Percentiles rank a stretch among this genome's conserved stretches.
Conservation (phyloP, 208 protist species). For the Balamuthia mandrillaris region DNA sequence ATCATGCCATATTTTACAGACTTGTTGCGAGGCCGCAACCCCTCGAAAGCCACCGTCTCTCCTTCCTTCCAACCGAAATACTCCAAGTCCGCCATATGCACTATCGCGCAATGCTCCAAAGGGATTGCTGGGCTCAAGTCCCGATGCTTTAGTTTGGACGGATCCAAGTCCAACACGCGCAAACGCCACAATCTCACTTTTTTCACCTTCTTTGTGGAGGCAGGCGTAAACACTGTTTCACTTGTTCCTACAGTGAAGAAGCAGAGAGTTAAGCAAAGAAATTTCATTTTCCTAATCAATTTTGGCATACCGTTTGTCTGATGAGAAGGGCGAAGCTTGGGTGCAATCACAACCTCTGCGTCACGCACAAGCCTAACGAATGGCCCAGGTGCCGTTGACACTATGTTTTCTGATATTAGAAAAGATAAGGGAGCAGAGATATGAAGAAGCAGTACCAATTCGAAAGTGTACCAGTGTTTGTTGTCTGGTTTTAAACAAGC, state of each 20-base stretch:
- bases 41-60: neutral
- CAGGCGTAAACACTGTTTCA: neutral
- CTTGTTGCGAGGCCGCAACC: neutral
- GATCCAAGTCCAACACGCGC: neutral
- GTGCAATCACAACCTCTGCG: conserved; percentile 46
- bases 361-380: conserved; percentile 2
- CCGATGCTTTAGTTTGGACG: too few species aligned
- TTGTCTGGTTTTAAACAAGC: too few species aligned
- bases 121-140: neutral
- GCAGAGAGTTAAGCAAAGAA: neutral
- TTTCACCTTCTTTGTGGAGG: neutral
- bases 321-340: conserved; percentile 36
- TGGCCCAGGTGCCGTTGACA: neutral
- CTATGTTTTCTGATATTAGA: neutral
- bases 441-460: neutral
- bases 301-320: neutral
- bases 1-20: neutral
- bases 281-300: neutral
- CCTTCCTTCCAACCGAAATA: neutral
- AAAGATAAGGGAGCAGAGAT: neutral
- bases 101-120: neutral
- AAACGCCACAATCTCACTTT: neutral
- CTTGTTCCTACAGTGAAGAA: neutral
- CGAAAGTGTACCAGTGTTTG: conserved; percentile 41
- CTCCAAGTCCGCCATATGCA: neutral